Evolutionary conservation across 306 rosid species (phyloP), one percentile per base, ranked within the genome.

Genomic region (Cicer judaicum): DNA sequence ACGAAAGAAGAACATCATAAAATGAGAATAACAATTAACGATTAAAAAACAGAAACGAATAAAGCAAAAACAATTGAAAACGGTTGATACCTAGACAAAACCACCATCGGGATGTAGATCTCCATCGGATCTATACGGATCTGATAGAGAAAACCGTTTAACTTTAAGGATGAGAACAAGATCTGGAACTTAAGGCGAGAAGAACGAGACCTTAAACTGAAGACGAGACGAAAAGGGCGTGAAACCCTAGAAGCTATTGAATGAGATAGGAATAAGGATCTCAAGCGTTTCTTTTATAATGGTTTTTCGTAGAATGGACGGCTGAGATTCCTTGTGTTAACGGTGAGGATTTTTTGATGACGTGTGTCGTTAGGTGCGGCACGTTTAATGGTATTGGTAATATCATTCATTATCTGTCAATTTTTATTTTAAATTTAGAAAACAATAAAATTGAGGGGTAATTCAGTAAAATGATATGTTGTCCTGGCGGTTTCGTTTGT

Each of bases 331-430:
- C 2, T 64, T 74, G 10, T 8, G 2, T 69, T 18, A 57, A 64
- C 78, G 79, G 85, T 81, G 16, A 4, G 6, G 76, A 84, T 77
- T 55, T 0, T 74, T 47, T 0, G 5, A 39, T 52, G 64, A 70
- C 83, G 85, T 70, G 83, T 63, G 7, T 10, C 1, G 39, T 14
- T 61, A 19, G 74, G 52, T 84, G 84, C 78, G 81, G 78, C 74
- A 19, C 49, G 7, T 72, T 34, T 8, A 9, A 76, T 24, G 74
- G 57, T 46, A 65, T 16, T 0, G 72, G 2, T 19, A 7, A 7
- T 5, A 68, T 8, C 15, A 65, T 39, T 47, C 36, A 18, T 49
- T 21, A 48, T 29, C 41, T 72, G 62, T 73, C 10, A 12, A 44
- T 16, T 8, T 13, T 29, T 29, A 29, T 29, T 29, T 29, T 29